phyloP scores from a whole-genome alignment of 2,329 filamentous ascomycete species.

The Epichloe hybrida region DNA sequence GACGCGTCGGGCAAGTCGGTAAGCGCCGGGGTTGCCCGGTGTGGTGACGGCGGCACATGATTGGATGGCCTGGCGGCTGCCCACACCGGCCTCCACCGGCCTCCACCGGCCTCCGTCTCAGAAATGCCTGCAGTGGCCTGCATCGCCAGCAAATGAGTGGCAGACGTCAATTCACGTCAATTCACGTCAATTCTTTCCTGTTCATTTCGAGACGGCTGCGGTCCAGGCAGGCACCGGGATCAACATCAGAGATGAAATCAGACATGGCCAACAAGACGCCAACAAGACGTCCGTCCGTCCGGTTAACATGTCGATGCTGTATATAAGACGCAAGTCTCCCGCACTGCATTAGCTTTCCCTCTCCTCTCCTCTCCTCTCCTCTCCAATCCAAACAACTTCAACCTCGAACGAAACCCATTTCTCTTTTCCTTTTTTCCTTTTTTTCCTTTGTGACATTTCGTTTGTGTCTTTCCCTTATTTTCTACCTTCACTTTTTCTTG shows the following conservation, averaged over 20 bases:
- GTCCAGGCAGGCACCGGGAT: neutral
- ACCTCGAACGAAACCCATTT: slow-evolving; percentile 4
- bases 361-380: neutral
- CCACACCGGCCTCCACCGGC: slow-evolving; percentile 6
- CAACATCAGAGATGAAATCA: neutral
- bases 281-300: neutral
- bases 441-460: slow-evolving; percentile 6
- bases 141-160: neutral
- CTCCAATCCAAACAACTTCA: neutral
- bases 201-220: neutral
- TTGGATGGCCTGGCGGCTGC: slow-evolving; percentile 14
- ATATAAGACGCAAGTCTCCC: slow-evolving; percentile 1
- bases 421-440: slow-evolving; percentile 4
- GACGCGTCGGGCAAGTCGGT: neutral
- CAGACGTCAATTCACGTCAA: too few species aligned
- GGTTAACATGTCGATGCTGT: neutral
- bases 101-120: slow-evolving; percentile 7
- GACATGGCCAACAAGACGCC: neutral
- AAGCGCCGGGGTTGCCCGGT: slow-evolving; percentile 2
- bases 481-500: slow-evolving; percentile 10
- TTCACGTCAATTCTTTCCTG: neutral
- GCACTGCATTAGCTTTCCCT: neutral
- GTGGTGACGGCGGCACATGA: neutral
- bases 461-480: slow-evolving; percentile 12
- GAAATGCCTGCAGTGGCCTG: slow-evolving; percentile 1